Conservation (phyloP, 2,329 filamentous ascomycete species). For the Chaetothyriales sp. region DNA sequence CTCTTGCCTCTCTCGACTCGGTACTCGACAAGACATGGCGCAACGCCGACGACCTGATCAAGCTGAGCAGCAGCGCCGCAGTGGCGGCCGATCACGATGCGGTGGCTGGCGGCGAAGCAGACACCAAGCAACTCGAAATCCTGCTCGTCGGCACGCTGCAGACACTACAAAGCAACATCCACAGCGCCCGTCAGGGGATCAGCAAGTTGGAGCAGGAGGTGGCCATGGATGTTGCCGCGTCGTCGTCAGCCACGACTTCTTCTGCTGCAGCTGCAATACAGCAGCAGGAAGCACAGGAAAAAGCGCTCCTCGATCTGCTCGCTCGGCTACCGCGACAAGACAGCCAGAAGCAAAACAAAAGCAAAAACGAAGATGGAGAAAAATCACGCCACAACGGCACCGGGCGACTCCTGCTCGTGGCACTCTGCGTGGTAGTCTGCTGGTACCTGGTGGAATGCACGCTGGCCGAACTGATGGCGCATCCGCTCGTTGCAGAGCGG, state of each 20-base stretch:
- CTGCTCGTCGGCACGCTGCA: constrained; percentile 26
- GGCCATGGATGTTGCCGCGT: constrained; percentile 2
- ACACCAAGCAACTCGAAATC: constrained; percentile 18
- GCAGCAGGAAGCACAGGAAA: constrained; percentile 7
- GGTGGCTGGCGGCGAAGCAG: background rate
- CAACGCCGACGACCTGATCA: constrained; percentile 14
- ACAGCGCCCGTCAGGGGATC: constrained; percentile 28
- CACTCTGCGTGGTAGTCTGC: constrained; percentile 19
- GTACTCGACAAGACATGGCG: constrained; percentile 22
- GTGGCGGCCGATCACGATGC: background rate
- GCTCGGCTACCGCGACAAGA: background rate
- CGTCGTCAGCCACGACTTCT: constrained; percentile 7
- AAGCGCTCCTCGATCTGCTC: background rate
- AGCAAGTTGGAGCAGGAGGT: constrained; percentile 27
- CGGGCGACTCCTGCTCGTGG: constrained; percentile 21
- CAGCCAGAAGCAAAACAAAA: constrained; percentile 1
- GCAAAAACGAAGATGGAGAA: background rate
- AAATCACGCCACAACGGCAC: constrained; percentile 18
- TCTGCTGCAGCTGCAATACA: constrained; percentile 7
- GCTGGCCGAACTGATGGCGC: constrained; percentile 40
- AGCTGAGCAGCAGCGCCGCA: constrained; percentile 20
- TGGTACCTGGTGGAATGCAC: constrained; percentile 39
- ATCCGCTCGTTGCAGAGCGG: constrained; percentile 33
- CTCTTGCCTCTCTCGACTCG: constrained; percentile 32
- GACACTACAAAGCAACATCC: constrained; percentile 28